Percentiles rank a stretch among this genome's conserved stretches.
These are phyloP conservation scores for Aspergillus neoniger DNA, from an alignment of 2,329 filamentous ascomycete genomes.

Conservation along the genomic window DNA sequence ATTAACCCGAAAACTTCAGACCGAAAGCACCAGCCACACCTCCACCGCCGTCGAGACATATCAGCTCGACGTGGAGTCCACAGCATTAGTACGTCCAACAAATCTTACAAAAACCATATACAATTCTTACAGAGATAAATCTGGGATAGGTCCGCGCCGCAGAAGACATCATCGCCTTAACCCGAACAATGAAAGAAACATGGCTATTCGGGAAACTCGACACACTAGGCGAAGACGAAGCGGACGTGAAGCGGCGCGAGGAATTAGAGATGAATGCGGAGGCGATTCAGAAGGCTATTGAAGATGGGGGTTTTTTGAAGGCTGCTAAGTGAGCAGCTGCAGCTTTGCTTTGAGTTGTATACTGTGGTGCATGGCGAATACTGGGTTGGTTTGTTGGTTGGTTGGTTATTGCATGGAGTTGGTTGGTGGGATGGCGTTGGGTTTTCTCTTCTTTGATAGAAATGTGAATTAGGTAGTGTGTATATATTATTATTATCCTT, in stretches of 20 bases:
- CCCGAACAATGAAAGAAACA: constrained; percentile 64
- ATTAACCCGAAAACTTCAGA: constrained; percentile 32
- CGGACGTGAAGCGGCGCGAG: constrained; percentile 44
- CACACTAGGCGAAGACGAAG: constrained; percentile 52
- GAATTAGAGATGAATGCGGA: constrained; percentile 51
- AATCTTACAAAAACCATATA: neutral
- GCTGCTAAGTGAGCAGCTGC: constrained; percentile 9
- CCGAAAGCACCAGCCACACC: constrained; percentile 55
- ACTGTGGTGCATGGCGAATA: neutral
- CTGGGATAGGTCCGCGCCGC: constrained; percentile 56
- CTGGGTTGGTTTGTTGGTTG: neutral
- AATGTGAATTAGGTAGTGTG: too few relatives aligned
- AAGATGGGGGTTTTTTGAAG: constrained; percentile 32
- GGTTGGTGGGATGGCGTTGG: too few relatives aligned
- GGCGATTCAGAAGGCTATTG: constrained; percentile 50
- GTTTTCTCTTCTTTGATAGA: too few relatives aligned
- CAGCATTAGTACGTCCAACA: constrained; percentile 52
- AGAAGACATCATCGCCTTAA: constrained; percentile 63
- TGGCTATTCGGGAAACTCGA: constrained; percentile 68
- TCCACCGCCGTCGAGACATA: constrained; percentile 60
- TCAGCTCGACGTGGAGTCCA: constrained; percentile 61
- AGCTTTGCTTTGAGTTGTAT: neutral
- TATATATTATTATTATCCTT: too few relatives aligned
- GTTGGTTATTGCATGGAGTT: neutral
- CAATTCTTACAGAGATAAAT: neutral